Conservation (phyloP, 2,329 filamentous ascomycete genomes). For the Colletotrichum scovillei region DNA sequence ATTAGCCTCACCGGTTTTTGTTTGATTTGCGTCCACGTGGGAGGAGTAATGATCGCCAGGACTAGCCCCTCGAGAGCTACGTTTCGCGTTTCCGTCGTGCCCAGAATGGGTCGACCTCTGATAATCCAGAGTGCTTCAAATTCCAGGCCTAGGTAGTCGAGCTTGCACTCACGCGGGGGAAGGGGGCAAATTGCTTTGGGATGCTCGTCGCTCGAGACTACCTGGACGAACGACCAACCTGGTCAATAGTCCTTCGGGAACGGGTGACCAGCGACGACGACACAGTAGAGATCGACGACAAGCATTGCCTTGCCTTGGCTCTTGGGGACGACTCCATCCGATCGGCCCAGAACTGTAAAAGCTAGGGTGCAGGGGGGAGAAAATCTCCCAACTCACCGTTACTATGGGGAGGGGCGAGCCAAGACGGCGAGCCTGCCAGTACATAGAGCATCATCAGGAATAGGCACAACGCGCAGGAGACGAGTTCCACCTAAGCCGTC, state of each 20-base stretch:
- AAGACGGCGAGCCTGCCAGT: neutral
- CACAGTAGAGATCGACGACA: slow-evolving; percentile 30
- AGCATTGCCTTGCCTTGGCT: slow-evolving; percentile 29
- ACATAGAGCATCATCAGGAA: neutral
- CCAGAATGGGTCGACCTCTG: neutral
- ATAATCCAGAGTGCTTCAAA: neutral
- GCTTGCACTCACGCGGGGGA: neutral
- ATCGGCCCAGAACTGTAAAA: slow-evolving; percentile 6
- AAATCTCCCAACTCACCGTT: slow-evolving; percentile 27
- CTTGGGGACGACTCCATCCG: neutral
- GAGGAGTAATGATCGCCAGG: slow-evolving; percentile 3
- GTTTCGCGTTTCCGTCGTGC: neutral
- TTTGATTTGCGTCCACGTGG: slow-evolving; percentile 29
- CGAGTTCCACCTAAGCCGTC: neutral
- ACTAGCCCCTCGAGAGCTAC: neutral
- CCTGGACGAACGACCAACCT: slow-evolving; percentile 3
- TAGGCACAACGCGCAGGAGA: neutral
- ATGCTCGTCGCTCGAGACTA: neutral
- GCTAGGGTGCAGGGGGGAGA: slow-evolving; percentile 26
- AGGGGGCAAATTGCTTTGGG: neutral
- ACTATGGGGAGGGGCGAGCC: slow-evolving; percentile 15
- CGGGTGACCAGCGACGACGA: slow-evolving; percentile 8
- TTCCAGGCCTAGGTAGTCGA: neutral
- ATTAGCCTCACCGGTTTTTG: neutral
- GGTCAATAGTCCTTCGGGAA: neutral